phyloP scores from a whole-genome alignment of 768 basidiomycete genomes.

The Lactarius quietus region DNA sequence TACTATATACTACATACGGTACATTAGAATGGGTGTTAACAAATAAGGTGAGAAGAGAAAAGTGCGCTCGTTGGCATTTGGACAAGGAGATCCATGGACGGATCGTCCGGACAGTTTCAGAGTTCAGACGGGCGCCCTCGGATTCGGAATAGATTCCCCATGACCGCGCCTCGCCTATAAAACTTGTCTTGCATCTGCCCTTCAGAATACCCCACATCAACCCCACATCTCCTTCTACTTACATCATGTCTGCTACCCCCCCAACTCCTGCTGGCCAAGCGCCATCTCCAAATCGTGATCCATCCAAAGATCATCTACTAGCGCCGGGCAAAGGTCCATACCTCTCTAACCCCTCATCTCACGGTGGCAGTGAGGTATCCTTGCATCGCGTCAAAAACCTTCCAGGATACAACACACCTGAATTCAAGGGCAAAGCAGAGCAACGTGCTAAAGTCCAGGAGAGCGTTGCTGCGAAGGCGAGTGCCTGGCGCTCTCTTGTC shows the following conservation, averaged over 20 bases:
- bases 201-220: not conserved
- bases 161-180: not conserved
- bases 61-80: not conserved
- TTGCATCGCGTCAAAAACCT: constrained; percentile 68
- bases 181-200: not conserved
- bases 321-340: constrained; percentile 12
- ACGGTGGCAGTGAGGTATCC: constrained; percentile 27
- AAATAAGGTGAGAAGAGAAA: not conserved
- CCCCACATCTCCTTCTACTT: constrained; percentile 2
- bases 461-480: constrained; percentile 71
- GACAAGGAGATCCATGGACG: not conserved
- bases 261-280: not conserved
- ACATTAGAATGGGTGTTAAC: too few species aligned
- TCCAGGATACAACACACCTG: constrained; percentile 87
- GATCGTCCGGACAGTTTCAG: too few species aligned
- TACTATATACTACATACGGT: not conserved
- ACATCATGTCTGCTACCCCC: constrained; percentile 7
- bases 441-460: constrained; percentile 79
- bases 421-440: constrained; percentile 88
- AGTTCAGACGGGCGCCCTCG: not conserved
- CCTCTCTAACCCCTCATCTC: constrained; percentile 11
- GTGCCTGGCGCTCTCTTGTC: constrained; percentile 9
- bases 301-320: constrained; percentile 22
- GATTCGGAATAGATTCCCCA: too few species aligned
- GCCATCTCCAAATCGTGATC: constrained; percentile 15